phyloP scores from a whole-genome alignment of 2,329 filamentous ascomycete species.

The Talaromyces sp. region DNA sequence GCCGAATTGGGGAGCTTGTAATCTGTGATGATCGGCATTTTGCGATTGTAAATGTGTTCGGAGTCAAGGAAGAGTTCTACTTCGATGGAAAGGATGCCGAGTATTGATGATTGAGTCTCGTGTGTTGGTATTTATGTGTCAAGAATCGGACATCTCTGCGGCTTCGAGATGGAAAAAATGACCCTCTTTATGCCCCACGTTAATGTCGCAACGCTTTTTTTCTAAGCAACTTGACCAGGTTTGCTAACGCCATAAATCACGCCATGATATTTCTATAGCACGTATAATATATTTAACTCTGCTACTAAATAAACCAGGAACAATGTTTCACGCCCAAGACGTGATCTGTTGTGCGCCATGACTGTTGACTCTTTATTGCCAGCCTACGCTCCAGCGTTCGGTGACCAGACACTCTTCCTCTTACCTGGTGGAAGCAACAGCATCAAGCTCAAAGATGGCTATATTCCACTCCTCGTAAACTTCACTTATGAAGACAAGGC shows the following conservation, averaged over 20 bases:
- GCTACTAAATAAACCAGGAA: background rate
- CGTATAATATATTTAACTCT: background rate
- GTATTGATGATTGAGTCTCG: background rate
- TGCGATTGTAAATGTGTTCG: background rate
- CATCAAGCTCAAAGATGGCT: background rate
- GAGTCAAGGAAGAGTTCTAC: background rate
- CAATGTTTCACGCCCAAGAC: background rate
- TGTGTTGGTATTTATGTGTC: background rate
- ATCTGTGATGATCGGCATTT: conserved; percentile 30
- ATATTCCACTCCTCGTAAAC: background rate
- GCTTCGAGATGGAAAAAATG: background rate
- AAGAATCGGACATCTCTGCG: background rate
- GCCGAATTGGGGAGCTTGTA: conserved; percentile 23
- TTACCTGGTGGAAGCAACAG: background rate
- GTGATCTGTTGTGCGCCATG: background rate
- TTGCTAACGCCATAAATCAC: conserved; percentile 1
- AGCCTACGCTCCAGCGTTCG: background rate
- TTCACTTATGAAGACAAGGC: background rate
- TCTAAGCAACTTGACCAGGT: background rate
- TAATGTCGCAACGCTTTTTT: background rate
- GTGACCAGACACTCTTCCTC: background rate
- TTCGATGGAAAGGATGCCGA: background rate
- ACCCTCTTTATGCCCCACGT: background rate
- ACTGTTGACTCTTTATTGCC: background rate
- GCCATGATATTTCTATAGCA: background rate